Evolutionary conservation across 495 filamentous ascomycete species (phyloP), one percentile per base, ranked within the genome.

Genomic region (Chaetomium fimeti): DNA sequence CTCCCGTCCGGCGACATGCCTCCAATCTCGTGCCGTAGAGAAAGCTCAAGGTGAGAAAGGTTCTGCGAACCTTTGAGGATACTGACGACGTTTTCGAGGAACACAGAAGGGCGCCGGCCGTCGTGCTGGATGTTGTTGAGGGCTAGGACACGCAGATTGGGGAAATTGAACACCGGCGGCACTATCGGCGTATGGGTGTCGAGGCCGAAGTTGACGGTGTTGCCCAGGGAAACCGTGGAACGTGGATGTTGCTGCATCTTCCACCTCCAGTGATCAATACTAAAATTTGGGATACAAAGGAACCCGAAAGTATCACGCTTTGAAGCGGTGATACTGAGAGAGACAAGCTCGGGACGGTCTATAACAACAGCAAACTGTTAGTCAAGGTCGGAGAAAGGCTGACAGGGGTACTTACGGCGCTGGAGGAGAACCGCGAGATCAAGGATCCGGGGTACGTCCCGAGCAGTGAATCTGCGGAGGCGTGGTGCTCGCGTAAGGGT

Each of bases 81-180:
- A 7, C 11, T 3, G 54, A 42, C 32, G 12, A 57, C 32, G 3
- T n/a, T 36, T 8, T 11, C 6, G 6, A 42, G 8, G 2, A 25
- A 57, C 9, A 36, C 36, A 2, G 54, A 57, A 1, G 32, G 54
- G 32, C 22, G 4, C 0, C 11, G n/a, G 12, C n/a, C 32, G 5
- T 57, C 32, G 32, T 57, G 42, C 20, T 57, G 54, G 0, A 57
- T 15, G 54, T 57, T 57, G n/a, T 20, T 42, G n/a, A 57, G 32
- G 7, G 32, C 7, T 5, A 56, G 16, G 29, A 20, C 18, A n/a
- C 16, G 53, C 18, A 56, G 18, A 29, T 42, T 24, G 8, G 32
- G 9, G 27, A 57, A 57, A 20, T 20, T 25, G n/a, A 57, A 42
- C 4, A 9, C 54, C 3, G 36, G 32, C 9, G 18, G 1, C 11